Evolutionary conservation across 2,329 filamentous ascomycete genomes (phyloP), one percentile per base, ranked within the genome.

Genomic region (Fusarium tricinctum): DNA sequence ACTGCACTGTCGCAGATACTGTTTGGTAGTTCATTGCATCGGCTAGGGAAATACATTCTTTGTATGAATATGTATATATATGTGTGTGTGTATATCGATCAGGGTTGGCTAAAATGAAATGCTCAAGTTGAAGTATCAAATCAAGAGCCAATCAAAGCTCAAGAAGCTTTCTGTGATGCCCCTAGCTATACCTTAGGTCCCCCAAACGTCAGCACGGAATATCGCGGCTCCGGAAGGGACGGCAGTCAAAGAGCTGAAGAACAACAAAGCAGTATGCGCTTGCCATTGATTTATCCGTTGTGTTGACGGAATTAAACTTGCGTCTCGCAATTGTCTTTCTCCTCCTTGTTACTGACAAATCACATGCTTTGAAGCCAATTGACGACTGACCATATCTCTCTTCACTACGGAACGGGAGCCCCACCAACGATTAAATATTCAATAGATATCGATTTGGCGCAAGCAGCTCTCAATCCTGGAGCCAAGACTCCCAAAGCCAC

Each of bases 141-240:
- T 33, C 30, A 33, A 33, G 13, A 35, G 13, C 66, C 55, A 68
- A 68, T 69, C 39, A 49, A 33, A 48, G 51, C 50, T 35, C 43
- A 35, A 14, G 20, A 50, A 57, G 22, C 38, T 44, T 23, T 35
- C 15, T 17, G 8, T n/a, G 22, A 35, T 49, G 42, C 33, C 49
- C 65, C 53, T 59, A 12, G 32, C 35, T 39, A n/a, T n/a, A n/a
- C n/a, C n/a, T 30, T 64, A 40, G 33, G 17, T 33, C 22, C 23
- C n/a, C 49, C 32, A 23, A 47, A 60, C 43, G 58, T 58, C 63
- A 70, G 67, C 54, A 48, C 68, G 68, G 68, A 70, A 70, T 42
- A 70, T 70, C 59, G 39, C 67, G 52, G 68, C 45, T 57, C 68
- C 67, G 68, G 67, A 68, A 55, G 51, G 46, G 57, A 65, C 67